Evolutionary conservation across 164 flowering plant genomes (phyloP).

Genomic region (Taxillus chinensis): DNA sequence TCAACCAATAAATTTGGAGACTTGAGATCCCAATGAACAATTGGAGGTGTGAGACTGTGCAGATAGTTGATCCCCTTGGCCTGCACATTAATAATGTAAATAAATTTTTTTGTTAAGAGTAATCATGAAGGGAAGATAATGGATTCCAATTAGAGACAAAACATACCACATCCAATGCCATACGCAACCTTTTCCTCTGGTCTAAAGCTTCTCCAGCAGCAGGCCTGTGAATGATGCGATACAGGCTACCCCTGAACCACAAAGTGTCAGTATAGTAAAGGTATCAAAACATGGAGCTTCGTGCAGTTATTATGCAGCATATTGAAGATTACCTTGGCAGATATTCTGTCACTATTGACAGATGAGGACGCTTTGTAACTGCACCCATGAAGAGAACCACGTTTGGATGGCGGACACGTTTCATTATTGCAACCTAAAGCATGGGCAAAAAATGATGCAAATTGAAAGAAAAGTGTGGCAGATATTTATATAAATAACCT

Average conservation of each 20-base stretch:
- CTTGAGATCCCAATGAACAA: constrained; percentile 96
- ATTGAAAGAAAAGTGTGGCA: no score
- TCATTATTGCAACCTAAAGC: constrained; percentile 88
- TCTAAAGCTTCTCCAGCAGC: constrained; percentile 67
- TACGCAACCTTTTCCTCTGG: constrained; percentile 73
- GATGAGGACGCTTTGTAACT: constrained; percentile 82
- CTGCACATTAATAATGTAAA: constrained; percentile 27
- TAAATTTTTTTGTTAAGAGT: neutral
- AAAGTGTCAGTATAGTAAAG: neutral
- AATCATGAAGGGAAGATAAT: neutral
- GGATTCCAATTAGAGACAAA: neutral
- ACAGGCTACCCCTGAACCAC: constrained; percentile 79
- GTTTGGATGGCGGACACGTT: constrained; percentile 95
- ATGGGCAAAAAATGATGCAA: no score
- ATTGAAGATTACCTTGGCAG: constrained; percentile 55
- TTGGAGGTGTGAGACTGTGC: constrained; percentile 74
- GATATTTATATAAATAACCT: no score
- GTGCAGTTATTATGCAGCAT: neutral
- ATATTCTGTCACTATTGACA: constrained; percentile 92
- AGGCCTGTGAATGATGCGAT: constrained; percentile 73
- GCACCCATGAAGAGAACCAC: constrained; percentile 99
- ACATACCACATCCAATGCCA: constrained; percentile 96
- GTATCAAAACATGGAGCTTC: no score
- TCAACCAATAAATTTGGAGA: constrained; percentile 94
- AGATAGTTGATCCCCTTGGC: constrained; percentile 96